phyloP scores from a whole-genome alignment of 108 stramenopile species.

The Nannochloropsis gaditana region DNA sequence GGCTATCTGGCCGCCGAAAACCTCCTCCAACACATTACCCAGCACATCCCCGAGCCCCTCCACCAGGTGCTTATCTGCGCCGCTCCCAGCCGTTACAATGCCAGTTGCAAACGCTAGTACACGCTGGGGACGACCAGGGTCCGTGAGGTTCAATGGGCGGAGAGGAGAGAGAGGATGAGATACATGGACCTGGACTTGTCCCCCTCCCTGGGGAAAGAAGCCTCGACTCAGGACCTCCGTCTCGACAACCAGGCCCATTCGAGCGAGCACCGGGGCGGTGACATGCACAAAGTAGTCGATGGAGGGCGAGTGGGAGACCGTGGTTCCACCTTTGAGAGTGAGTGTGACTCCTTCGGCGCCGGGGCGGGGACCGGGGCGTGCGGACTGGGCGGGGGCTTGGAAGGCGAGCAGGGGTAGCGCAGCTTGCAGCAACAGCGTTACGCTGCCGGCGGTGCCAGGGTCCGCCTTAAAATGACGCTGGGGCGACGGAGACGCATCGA shows the following conservation, averaged over 20 bases:
- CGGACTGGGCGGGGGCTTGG: background rate
- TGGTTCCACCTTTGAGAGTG: background rate
- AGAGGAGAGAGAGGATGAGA: background rate
- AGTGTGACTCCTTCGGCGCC: background rate
- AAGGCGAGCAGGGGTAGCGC: slow-evolving; percentile 12
- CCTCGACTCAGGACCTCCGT: background rate
- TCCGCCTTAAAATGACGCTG: background rate
- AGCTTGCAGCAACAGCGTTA: slow-evolving; percentile 20
- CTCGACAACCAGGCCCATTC: background rate
- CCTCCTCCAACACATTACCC: background rate
- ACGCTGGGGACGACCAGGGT: background rate
- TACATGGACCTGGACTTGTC: background rate
- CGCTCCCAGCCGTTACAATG: background rate
- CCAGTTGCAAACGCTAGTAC: background rate
- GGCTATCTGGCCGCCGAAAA: background rate
- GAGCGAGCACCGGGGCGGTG: background rate
- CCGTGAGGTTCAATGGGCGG: background rate
- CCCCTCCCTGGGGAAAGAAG: background rate
- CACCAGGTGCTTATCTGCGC: background rate
- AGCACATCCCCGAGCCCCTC: background rate
- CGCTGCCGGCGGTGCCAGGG: slow-evolving; percentile 18
- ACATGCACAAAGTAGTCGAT: background rate
- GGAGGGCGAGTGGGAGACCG: slow-evolving; percentile 1
- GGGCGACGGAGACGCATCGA: background rate
- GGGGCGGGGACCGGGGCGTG: background rate